Percentiles rank a stretch among this genome's conserved stretches.
phyloP scores from a whole-genome alignment of 768 basidiomycete genomes.

The Xerocomus brunneocitrinus region DNA sequence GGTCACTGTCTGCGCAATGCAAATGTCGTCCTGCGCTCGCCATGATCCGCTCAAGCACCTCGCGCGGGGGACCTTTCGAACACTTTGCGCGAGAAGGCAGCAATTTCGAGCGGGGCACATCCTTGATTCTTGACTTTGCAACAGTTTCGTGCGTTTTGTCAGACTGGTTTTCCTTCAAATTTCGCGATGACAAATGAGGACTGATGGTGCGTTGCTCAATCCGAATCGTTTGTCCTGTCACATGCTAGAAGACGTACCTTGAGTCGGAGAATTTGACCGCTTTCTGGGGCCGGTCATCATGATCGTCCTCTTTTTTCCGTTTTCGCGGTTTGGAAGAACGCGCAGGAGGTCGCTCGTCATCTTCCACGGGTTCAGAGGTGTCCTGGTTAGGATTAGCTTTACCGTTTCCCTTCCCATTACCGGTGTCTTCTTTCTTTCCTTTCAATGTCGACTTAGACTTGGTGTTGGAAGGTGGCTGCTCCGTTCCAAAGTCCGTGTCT shows the following conservation, averaged over 20 bases:
- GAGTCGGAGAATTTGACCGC: slow-evolving; percentile 11
- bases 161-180: slow-evolving; percentile 34
- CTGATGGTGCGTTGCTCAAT: slow-evolving; percentile 1
- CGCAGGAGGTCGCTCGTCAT: neutral
- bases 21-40: slow-evolving; percentile 24
- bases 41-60: slow-evolving; percentile 36
- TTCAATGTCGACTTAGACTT: slow-evolving; percentile 8
- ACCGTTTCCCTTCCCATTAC: neutral
- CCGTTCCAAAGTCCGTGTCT: slow-evolving; percentile 3
- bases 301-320: slow-evolving; percentile 17
- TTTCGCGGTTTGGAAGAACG: slow-evolving; percentile 12
- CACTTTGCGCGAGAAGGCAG: slow-evolving; percentile 9
- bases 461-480: neutral
- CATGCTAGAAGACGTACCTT: slow-evolving; percentile 10
- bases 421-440: neutral
- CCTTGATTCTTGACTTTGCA: neutral
- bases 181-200: slow-evolving; percentile 21
- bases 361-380: neutral
- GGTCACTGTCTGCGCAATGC: slow-evolving; percentile 30
- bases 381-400: neutral
- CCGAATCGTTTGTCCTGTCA: too few relatives aligned
- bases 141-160: neutral
- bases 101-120: neutral
- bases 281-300: slow-evolving; percentile 24
- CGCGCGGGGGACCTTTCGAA: slow-evolving; percentile 35